phyloP scores from a whole-genome alignment of 106 monocot genomes.

The Cymbidium sinense region DNA sequence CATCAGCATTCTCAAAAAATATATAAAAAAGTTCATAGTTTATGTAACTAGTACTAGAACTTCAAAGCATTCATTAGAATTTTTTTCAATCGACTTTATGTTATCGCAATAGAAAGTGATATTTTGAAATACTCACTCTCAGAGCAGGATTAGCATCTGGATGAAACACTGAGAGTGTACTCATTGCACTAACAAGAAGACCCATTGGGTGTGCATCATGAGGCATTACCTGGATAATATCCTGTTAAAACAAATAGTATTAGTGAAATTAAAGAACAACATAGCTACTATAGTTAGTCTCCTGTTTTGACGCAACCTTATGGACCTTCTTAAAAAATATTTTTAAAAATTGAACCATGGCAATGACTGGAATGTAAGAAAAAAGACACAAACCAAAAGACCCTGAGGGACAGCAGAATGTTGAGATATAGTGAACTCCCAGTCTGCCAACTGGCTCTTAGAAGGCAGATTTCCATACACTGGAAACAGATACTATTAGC shows the following conservation, averaged over 20 bases:
- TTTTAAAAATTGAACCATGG: background rate
- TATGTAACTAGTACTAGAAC: background rate
- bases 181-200: slow-evolving; percentile 87
- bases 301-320: background rate
- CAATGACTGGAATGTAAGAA: slow-evolving; percentile 2
- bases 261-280: background rate
- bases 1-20: background rate
- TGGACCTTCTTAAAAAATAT: background rate
- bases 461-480: slow-evolving; percentile 97
- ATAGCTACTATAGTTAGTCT: background rate
- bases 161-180: slow-evolving; percentile 95
- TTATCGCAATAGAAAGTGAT: background rate
- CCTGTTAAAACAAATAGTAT: slow-evolving; percentile 36
- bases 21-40: background rate
- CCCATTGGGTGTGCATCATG: slow-evolving; percentile 99
- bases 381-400: slow-evolving; percentile 54
- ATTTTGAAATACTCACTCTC: slow-evolving; percentile 41
- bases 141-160: slow-evolving; percentile 99
- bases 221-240: slow-evolving; percentile 94
- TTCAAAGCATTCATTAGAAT: background rate
- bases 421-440: slow-evolving; percentile 94
- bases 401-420: slow-evolving; percentile 98
- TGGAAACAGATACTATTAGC: slow-evolving; percentile 22
- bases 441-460: slow-evolving; percentile 64
- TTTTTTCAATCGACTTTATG: background rate